Evolutionary conservation across 2,329 filamentous ascomycete species (phyloP).

Genomic region (Colletotrichum tofieldiae): DNA sequence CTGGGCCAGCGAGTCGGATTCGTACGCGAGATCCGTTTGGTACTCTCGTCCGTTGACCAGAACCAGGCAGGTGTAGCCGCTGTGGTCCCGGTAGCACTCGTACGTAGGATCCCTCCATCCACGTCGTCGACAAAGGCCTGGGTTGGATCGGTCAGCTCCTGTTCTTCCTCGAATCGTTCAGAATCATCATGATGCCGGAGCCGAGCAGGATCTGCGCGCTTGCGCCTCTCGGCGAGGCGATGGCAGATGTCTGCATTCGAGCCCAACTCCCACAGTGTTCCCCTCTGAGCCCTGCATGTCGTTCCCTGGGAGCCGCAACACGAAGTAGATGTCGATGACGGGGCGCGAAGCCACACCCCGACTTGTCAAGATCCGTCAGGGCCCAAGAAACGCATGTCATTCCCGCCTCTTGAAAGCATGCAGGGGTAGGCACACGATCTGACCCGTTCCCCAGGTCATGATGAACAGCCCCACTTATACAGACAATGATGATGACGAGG

Average conservation of each 20-base stretch:
- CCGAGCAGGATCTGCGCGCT: conserved; percentile 32
- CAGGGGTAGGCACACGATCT: conserved; percentile 49
- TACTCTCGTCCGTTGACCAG: conserved; percentile 98
- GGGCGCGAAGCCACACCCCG: conserved; percentile 17
- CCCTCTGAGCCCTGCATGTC: conserved; percentile 3
- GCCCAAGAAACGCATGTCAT: conserved; percentile 44
- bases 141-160: conserved; percentile 54
- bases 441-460: conserved; percentile 38
- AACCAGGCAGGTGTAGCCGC: conserved; percentile 90
- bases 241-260: conserved; percentile 51
- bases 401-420: conserved; percentile 50
- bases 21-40: conserved; percentile 89
- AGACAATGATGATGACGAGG: conserved; percentile 32
- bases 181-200: conserved; percentile 15
- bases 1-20: conserved; percentile 85
- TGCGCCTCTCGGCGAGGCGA: conserved; percentile 45
- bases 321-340: conserved; percentile 25
- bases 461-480: conserved; percentile 40
- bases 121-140: conserved; percentile 94
- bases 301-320: conserved; percentile 34
- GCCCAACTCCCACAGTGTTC: conserved; percentile 49
- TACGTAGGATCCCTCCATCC: conserved; percentile 94
- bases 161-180: conserved; percentile 4
- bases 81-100: conserved; percentile 81
- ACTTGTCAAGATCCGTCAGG: conserved; percentile 23